Evolutionary conservation across 208 protist genomes (phyloP).

Genomic region (Phytomonas serpens): DNA sequence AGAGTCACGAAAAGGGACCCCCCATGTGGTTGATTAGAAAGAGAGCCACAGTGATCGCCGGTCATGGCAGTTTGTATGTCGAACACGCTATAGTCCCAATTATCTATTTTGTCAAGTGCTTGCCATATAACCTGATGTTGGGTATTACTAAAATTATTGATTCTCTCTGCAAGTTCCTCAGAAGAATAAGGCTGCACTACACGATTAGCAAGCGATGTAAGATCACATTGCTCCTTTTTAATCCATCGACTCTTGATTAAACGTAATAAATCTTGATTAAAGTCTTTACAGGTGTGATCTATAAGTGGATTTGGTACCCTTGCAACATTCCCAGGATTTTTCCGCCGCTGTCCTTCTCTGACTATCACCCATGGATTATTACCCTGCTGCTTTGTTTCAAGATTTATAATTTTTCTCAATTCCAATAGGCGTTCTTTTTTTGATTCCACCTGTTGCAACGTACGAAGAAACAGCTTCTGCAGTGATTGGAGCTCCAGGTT

Average conservation of each 20-base stretch:
- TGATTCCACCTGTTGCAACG: conserved; percentile 34
- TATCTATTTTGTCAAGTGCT: conserved; percentile 61
- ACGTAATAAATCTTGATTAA: conserved; percentile 59
- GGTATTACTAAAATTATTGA: conserved; percentile 20
- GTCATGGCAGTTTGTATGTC: conserved; percentile 65
- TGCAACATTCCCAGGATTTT: conserved; percentile 15
- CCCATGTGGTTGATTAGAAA: conserved; percentile 46
- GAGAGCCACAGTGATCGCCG: conserved; percentile 62
- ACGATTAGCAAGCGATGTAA: conserved; percentile 30
- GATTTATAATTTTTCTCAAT: conserved; percentile 36
- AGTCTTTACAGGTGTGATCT: conserved; percentile 66
- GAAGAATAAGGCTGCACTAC: conserved; percentile 64
- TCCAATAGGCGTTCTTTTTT: conserved; percentile 54
- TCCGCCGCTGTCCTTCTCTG: conserved; percentile 28
- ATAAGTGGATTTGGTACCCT: conserved; percentile 54
- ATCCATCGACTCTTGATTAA: conserved; percentile 83
- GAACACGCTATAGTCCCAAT: conserved; percentile 87
- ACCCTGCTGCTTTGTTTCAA: conserved; percentile 18
- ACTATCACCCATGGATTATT: conserved; percentile 33
- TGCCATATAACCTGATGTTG: conserved; percentile 50
- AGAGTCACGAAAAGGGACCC: conserved; percentile 82
- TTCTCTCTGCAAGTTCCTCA: conserved; percentile 32
- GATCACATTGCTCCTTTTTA: conserved; percentile 32
- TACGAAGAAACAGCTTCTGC: conserved; percentile 52
- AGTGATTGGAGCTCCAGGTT: conserved; percentile 64